A percentile compares a stretch with the other conserved stretches of the same genome.
phyloP scores from a whole-genome alignment of 2,329 filamentous ascomycete genomes.

The Beauveria bassiana region DNA sequence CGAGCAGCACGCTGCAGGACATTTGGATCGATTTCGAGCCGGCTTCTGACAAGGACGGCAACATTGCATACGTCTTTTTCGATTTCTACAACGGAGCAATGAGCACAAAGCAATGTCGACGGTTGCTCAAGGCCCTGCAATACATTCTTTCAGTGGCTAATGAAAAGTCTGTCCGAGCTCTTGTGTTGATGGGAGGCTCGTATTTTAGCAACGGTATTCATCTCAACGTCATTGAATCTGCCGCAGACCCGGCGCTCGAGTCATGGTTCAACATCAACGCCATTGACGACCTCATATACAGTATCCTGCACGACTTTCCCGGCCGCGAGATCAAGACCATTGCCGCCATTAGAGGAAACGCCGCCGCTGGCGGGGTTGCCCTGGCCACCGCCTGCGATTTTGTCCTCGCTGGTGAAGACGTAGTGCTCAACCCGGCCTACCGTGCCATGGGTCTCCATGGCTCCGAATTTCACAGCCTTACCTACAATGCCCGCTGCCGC shows the following conservation, averaged over 20 bases:
- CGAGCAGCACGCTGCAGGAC: slow-evolving; percentile 29
- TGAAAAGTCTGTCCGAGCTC: slow-evolving; percentile 24
- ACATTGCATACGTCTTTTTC: slow-evolving; percentile 32
- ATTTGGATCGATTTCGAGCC: slow-evolving; percentile 29
- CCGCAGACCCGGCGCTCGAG: slow-evolving; percentile 27
- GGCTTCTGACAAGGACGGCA: slow-evolving; percentile 15
- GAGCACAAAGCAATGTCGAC: slow-evolving; percentile 30
- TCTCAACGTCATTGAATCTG: slow-evolving; percentile 35
- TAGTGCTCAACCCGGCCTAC: slow-evolving; percentile 35
- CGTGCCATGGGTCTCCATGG: slow-evolving; percentile 28
- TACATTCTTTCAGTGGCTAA: slow-evolving; percentile 21
- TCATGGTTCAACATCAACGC: slow-evolving; percentile 37
- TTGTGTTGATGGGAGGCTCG: slow-evolving; percentile 30
- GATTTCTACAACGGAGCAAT: slow-evolving; percentile 38
- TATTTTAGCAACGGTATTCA: slow-evolving; percentile 38
- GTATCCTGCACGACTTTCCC: slow-evolving; percentile 30
- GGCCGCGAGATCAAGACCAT: slow-evolving; percentile 27
- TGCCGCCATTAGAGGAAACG: slow-evolving; percentile 32
- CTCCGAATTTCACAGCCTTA: slow-evolving; percentile 34
- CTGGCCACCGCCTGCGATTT: slow-evolving; percentile 30
- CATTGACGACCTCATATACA: slow-evolving; percentile 33
- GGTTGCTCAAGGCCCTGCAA: slow-evolving; percentile 28
- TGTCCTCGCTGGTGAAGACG: slow-evolving; percentile 29
- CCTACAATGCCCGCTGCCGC: slow-evolving; percentile 31
- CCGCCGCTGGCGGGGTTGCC: slow-evolving; percentile 35